Conservation (phyloP, 2,329 filamentous ascomycete genomes). For the Coccinonectria pachysandricola region DNA sequence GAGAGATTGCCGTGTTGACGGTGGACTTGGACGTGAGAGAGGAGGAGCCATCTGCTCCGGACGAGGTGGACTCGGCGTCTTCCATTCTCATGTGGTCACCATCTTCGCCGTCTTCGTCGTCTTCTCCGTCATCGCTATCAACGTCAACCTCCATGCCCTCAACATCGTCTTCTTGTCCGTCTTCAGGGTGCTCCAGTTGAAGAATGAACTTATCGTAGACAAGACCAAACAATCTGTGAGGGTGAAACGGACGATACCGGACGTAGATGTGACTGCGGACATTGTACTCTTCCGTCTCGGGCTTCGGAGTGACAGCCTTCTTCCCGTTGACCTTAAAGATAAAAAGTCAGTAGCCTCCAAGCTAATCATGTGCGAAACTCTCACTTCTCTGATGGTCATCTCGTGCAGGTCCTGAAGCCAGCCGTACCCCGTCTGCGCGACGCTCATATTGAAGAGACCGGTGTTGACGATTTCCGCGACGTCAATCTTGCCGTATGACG, state of each 20-base stretch:
- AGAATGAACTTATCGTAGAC: slow-evolving; percentile 41
- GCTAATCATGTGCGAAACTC: background rate
- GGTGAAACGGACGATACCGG: slow-evolving; percentile 45
- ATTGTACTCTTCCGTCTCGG: slow-evolving; percentile 63
- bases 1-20: slow-evolving; percentile 14
- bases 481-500: slow-evolving; percentile 48
- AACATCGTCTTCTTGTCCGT: slow-evolving; percentile 24
- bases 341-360: background rate
- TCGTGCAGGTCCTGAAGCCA: slow-evolving; percentile 62
- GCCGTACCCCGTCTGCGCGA: slow-evolving; percentile 53
- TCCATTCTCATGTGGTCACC: slow-evolving; percentile 6
- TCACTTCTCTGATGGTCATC: slow-evolving; percentile 51
- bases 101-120: slow-evolving; percentile 14
- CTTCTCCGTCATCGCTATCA: slow-evolving; percentile 21
- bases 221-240: slow-evolving; percentile 33
- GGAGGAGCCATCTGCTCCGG: slow-evolving; percentile 10
- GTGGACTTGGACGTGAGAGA: slow-evolving; percentile 16
- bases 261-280: slow-evolving; percentile 63
- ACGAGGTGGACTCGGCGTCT: slow-evolving; percentile 5
- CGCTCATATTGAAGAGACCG: slow-evolving; percentile 51
- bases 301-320: slow-evolving; percentile 52
- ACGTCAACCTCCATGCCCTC: slow-evolving; percentile 22
- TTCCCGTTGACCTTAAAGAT: slow-evolving; percentile 29
- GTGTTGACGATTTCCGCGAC: slow-evolving; percentile 56
- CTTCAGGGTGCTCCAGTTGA: slow-evolving; percentile 33